Percentiles rank a stretch among this genome's conserved stretches.
phyloP scores from a whole-genome alignment of 768 basidiomycete genomes.

The Tulasnella sp. region DNA sequence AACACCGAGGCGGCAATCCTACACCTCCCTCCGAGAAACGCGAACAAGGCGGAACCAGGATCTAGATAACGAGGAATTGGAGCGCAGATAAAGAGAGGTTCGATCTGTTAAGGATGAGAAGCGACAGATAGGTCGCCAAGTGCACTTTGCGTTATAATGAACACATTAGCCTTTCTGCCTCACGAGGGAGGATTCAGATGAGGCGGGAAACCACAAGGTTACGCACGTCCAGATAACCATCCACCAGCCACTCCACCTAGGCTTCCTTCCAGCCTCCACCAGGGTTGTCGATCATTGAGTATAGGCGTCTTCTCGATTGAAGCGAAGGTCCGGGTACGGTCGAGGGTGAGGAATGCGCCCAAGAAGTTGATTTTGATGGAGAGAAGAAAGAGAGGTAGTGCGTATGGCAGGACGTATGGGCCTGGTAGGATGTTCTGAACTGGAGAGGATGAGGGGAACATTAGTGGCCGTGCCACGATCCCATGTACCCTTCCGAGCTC shows the following conservation, averaged over 20 bases:
- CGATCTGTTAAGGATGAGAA: constrained; percentile 53
- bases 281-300: constrained; percentile 34
- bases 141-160: constrained; percentile 43
- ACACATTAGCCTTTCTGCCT: constrained; percentile 1
- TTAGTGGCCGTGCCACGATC: neutral
- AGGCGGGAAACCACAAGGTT: no score
- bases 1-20: constrained; percentile 49
- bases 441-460: neutral
- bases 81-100: constrained; percentile 45
- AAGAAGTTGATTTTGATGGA: constrained; percentile 57
- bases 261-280: constrained; percentile 54
- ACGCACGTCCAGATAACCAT: constrained; percentile 57
- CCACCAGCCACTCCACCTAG: constrained; percentile 58
- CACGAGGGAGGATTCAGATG: neutral
- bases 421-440: constrained; percentile 25
- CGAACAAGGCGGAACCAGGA: constrained; percentile 50
- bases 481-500: neutral
- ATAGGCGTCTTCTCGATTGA: constrained; percentile 32
- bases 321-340: constrained; percentile 61
- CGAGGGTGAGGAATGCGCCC: constrained; percentile 69
- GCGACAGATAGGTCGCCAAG: constrained; percentile 54
- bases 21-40: constrained; percentile 54
- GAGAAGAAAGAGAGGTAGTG: constrained; percentile 56
- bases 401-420: constrained; percentile 52
- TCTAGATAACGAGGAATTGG: constrained; percentile 58